Evolutionary conservation across 441 rosid genomes (phyloP), one percentile per base, ranked within the genome.

Genomic region (Viola pubescens): DNA sequence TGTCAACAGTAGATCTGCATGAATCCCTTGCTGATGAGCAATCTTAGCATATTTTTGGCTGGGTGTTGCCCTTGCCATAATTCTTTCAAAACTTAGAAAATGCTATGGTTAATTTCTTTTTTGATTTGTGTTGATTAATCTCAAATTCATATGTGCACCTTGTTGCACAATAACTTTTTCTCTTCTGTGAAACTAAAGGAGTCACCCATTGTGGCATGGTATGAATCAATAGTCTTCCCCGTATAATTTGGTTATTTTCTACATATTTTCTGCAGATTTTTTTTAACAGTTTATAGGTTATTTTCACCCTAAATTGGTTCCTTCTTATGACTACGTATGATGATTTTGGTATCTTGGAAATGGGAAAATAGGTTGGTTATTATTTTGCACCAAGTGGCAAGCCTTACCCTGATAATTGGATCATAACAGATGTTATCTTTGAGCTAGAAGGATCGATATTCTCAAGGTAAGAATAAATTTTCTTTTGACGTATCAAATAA

Each of bases 321-420:
- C 13, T 68, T 52, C 63, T 54, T 63, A 26, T 74, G 72, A 68
- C 54, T 55, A 63, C 48, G 60, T 51, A 62, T 53, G 59, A 69
- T 70, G 54, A 48, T 72, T 66, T 59, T 46, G 50, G 46, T 63
- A 41, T 78, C 56, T 77, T 53, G 79, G 56, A 46, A 73, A 63
- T 68, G 61, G 54, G 56, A 56, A 68, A 48, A 59, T 78, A 94
- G 98, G 96, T 88, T 77, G 98, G 98, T 61, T 88, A 88, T 71
- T 94, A 82, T 77, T 79, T 86, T 79, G 97, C 98, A 34, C 96
- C 97, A 39, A 89, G 98, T 70, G 96, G 97, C 72, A 94, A 94
- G 79, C 96, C 97, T 70, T 94, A 94, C 71, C 98, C 99, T 75
- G 95, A 94, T 79, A 94, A 90, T 68, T 94, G 99, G 99, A 94